Conservation (phyloP, 2,329 filamentous ascomycete genomes). For the Fusarium sp. region DNA sequence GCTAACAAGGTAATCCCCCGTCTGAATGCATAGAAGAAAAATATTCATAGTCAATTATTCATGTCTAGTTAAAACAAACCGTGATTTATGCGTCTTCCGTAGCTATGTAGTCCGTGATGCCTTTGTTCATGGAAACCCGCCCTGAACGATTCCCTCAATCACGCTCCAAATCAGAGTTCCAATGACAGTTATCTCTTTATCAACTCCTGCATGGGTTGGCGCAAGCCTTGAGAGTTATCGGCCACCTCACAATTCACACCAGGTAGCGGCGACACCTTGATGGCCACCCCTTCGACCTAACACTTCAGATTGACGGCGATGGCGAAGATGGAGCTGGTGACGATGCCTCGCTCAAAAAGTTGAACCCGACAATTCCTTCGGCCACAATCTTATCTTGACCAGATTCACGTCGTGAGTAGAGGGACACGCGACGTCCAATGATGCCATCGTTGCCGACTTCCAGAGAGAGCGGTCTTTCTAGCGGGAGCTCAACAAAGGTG, state of each 20-base stretch:
- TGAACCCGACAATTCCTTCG: constrained; percentile 63
- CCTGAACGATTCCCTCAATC: background rate
- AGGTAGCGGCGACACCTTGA: constrained; percentile 24
- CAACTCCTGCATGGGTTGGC: background rate
- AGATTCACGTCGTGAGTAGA: constrained; percentile 43
- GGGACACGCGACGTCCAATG: constrained; percentile 59
- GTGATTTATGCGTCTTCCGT: background rate
- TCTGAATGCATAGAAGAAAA: background rate
- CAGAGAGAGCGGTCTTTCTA: constrained; percentile 54
- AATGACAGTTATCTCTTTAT: background rate
- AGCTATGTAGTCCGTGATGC: background rate
- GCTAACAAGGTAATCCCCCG: background rate
- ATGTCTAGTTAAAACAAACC: background rate
- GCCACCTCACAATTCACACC: background rate
- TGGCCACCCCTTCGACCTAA: constrained; percentile 4
- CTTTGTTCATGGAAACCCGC: background rate
- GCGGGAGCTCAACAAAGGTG: constrained; percentile 47
- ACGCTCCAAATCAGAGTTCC: background rate
- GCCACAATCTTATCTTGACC: constrained; percentile 50
- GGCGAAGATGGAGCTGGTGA: constrained; percentile 21
- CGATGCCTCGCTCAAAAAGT: constrained; percentile 44
- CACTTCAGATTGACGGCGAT: constrained; percentile 11
- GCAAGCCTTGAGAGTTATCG: background rate
- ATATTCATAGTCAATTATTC: background rate
- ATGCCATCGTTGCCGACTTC: constrained; percentile 59